Evolutionary conservation across 116 monocot species (phyloP).

Genomic region (Posidonia oceanica): DNA sequence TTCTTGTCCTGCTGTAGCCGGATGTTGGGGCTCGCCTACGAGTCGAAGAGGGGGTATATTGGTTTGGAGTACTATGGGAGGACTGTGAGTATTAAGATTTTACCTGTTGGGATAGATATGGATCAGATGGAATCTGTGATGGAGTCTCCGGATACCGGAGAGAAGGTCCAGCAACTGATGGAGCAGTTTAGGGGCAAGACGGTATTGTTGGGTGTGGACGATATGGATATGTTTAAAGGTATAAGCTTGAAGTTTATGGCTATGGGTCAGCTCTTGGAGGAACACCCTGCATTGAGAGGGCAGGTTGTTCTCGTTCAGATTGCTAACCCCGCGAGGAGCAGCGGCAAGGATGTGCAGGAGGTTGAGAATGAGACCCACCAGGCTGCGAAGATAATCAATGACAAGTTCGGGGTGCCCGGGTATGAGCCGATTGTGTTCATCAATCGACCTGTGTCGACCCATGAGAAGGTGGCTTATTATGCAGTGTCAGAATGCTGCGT

Average conservation of each 20-base stretch:
- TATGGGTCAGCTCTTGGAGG: slow-evolving; percentile 43
- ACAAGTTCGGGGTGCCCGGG: slow-evolving; percentile 18
- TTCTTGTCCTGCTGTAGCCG: slow-evolving; percentile 60
- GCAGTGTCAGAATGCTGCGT: slow-evolving; percentile 46
- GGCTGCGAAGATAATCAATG: slow-evolving; percentile 31
- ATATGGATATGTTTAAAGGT: slow-evolving; percentile 77
- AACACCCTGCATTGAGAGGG: slow-evolving; percentile 25
- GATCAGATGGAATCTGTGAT: slow-evolving; percentile 25
- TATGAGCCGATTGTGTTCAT: slow-evolving; percentile 46
- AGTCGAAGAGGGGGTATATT: slow-evolving; percentile 53
- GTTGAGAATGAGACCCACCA: slow-evolving; percentile 28
- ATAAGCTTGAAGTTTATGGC: slow-evolving; percentile 63
- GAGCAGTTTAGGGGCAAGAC: slow-evolving; percentile 25
- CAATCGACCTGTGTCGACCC: slow-evolving; percentile 25
- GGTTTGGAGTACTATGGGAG: slow-evolving; percentile 58
- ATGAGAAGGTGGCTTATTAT: slow-evolving; percentile 53
- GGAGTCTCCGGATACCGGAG: slow-evolving; percentile 9
- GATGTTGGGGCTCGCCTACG: slow-evolving; percentile 54
- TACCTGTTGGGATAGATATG: slow-evolving; percentile 56
- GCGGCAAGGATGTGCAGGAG: slow-evolving; percentile 50
- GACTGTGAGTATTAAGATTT: slow-evolving; percentile 55
- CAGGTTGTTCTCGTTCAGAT: slow-evolving; percentile 47
- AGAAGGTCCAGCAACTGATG: slow-evolving; percentile 17
- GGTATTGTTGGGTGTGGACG: slow-evolving; percentile 50
- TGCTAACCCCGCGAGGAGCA: slow-evolving; percentile 52